Conservation (phyloP, 345 rosid species). For the Melaleuca alternifolia region DNA sequence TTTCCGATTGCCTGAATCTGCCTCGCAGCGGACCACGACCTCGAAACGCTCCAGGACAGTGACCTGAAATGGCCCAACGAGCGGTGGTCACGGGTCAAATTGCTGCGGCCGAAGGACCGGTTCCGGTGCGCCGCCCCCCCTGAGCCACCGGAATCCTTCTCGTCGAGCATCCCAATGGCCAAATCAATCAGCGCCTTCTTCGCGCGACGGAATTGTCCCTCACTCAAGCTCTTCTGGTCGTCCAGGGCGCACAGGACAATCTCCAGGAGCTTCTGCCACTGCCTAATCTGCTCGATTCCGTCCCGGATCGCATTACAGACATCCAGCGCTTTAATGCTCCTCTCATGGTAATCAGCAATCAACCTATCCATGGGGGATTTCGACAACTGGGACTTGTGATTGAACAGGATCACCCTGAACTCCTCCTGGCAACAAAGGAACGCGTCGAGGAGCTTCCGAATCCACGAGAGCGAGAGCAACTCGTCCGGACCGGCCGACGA, state of each 20-base stretch:
- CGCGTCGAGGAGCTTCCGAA: constrained; percentile 40
- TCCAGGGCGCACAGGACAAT: constrained; percentile 44
- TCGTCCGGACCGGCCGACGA: constrained; percentile 21
- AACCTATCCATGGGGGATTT: constrained; percentile 34
- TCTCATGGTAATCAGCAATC: constrained; percentile 21
- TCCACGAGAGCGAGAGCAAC: constrained; percentile 55
- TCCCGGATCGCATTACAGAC: constrained; percentile 41
- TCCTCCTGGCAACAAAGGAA: constrained; percentile 61
- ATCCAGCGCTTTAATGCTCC: constrained; percentile 36
- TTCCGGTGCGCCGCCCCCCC: constrained; percentile 57
- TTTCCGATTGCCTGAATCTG: constrained; percentile 73
- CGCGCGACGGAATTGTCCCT: constrained; percentile 87
- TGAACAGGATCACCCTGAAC: constrained; percentile 39
- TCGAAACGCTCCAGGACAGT: constrained; percentile 90
- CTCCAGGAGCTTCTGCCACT: constrained; percentile 31
- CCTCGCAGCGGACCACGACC: constrained; percentile 96
- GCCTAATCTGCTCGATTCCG: constrained; percentile 35
- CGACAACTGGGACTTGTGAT: constrained; percentile 16
- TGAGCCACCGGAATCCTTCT: constrained; percentile 41
- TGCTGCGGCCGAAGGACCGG: constrained; percentile 70
- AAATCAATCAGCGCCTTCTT: constrained; percentile 77
- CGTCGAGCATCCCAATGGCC: constrained; percentile 79
- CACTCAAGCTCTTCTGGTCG: constrained; percentile 35
- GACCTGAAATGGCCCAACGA: constrained; percentile 67
- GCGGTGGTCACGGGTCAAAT: constrained; percentile 14